Evolutionary conservation across 805 yeast species (phyloP).

Genomic region (Sugiyamaella marilandica): DNA sequence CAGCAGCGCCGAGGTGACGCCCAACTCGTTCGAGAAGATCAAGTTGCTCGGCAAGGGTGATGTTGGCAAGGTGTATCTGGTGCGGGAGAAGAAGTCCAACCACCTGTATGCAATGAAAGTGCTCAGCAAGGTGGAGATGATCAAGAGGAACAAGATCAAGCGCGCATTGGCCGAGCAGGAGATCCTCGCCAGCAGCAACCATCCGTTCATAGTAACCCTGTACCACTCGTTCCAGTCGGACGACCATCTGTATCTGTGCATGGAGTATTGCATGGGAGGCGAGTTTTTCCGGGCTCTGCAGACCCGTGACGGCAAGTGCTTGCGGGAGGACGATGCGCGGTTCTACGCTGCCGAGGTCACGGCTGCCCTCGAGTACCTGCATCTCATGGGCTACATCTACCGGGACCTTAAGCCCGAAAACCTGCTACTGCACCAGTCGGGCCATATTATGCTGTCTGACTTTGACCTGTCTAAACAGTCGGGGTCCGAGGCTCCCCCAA

Average conservation of each 20-base stretch:
- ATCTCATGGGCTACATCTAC: constrained; percentile 94
- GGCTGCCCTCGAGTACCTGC: constrained; percentile 93
- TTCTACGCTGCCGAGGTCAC: constrained; percentile 96
- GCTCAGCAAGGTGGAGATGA: constrained; percentile 85
- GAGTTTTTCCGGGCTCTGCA: constrained; percentile 96
- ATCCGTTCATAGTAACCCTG: constrained; percentile 93
- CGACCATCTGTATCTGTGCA: constrained; percentile 84
- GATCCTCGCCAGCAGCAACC: constrained; percentile 89
- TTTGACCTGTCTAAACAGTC: constrained; percentile 92
- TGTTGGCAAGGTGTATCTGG: constrained; percentile 93
- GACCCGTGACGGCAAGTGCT: constrained; percentile 80
- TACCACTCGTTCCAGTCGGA: constrained; percentile 96
- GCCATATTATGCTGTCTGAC: constrained; percentile 96
- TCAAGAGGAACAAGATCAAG: constrained; percentile 88
- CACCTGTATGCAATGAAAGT: constrained; percentile 90
- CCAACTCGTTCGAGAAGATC: constrained; percentile 82
- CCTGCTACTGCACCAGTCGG: constrained; percentile 88
- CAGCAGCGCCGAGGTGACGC: constrained; percentile 75
- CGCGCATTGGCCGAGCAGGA: constrained; percentile 96
- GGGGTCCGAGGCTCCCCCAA: constrained; percentile 70
- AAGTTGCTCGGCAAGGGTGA: constrained; percentile 94
- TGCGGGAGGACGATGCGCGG: constrained; percentile 80
- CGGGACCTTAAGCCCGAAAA: constrained; percentile 97
- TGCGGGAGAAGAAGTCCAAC: constrained; percentile 70
- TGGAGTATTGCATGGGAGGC: constrained; percentile 99